phyloP scores from a whole-genome alignment of 2,329 filamentous ascomycete species.

The Paracorniculantispora psalliotae region DNA sequence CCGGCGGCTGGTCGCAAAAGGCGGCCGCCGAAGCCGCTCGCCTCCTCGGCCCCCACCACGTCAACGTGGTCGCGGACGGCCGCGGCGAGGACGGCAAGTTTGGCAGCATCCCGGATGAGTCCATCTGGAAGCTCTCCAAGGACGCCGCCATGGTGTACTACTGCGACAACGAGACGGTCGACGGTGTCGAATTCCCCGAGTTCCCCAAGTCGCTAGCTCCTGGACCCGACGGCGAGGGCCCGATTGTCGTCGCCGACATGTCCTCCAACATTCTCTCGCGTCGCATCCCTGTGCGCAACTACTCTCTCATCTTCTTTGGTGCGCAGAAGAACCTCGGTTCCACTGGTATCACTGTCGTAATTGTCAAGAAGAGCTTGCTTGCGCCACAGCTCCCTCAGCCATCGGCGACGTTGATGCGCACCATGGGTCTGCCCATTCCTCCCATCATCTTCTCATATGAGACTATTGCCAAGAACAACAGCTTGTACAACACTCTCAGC shows the following conservation, averaged over 20 bases:
- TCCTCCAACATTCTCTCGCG: slow-evolving; percentile 87
- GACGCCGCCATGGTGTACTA: slow-evolving; percentile 75
- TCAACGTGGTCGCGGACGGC: slow-evolving; percentile 73
- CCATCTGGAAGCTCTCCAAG: slow-evolving; percentile 68
- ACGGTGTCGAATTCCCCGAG: slow-evolving; percentile 84
- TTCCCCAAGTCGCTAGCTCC: slow-evolving; percentile 61
- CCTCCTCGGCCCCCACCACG: slow-evolving; percentile 69
- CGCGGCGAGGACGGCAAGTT: slow-evolving; percentile 70
- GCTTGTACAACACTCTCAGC: slow-evolving; percentile 90
- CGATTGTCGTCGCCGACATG: slow-evolving; percentile 88
- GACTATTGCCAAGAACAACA: slow-evolving; percentile 86
- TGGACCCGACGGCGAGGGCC: slow-evolving; percentile 55
- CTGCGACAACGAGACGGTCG: slow-evolving; percentile 92
- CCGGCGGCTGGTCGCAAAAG: slow-evolving; percentile 84
- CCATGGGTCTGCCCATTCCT: slow-evolving; percentile 69
- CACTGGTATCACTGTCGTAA: slow-evolving; percentile 79
- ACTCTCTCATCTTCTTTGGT: slow-evolving; percentile 81
- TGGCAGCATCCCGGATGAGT: slow-evolving; percentile 73
- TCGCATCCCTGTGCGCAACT: slow-evolving; percentile 71
- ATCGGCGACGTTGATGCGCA: slow-evolving; percentile 62
- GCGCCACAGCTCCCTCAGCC: slow-evolving; percentile 63
- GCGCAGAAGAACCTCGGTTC: slow-evolving; percentile 92
- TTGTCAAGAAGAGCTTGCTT: slow-evolving; percentile 77
- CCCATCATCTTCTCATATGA: slow-evolving; percentile 80
- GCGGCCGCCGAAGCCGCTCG: slow-evolving; percentile 77